These are phyloP conservation scores for Ceratocystis destructans DNA, from an alignment of 2,329 filamentous ascomycete genomes.

Conservation along the genomic window DNA sequence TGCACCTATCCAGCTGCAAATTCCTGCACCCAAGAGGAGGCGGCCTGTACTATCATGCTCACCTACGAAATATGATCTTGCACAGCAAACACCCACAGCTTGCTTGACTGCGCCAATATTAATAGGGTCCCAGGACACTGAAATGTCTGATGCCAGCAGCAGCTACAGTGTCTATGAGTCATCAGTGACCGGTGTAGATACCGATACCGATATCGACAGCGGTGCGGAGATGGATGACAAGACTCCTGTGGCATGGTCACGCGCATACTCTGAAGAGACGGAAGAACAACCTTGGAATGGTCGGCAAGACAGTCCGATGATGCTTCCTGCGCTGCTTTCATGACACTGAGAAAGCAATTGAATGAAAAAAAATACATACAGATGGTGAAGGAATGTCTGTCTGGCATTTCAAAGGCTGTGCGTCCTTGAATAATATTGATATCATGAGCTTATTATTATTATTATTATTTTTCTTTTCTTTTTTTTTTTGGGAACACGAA, in stretches of 20 bases:
- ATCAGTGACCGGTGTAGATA: conserved; percentile 18
- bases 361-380: not conserved
- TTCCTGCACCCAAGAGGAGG: conserved; percentile 6
- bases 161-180: conserved; percentile 3
- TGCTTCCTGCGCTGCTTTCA: conserved; percentile 3
- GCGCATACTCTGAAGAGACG: not conserved
- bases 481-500: not conserved
- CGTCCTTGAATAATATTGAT: not conserved
- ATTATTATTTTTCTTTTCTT: not conserved
- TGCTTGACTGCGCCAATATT: not conserved
- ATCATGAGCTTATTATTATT: not conserved
- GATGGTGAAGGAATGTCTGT: not conserved
- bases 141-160: conserved; percentile 16
- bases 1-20: conserved; percentile 3
- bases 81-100: not conserved
- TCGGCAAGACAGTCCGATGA: not conserved
- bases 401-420: not conserved
- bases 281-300: not conserved
- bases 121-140: not conserved
- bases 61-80: not conserved
- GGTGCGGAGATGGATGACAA: conserved; percentile 29
- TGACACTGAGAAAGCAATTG: not conserved
- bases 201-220: conserved; percentile 17
- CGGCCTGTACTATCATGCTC: not conserved
- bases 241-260: conserved; percentile 26